These are phyloP conservation scores for Pleurotus cornucopiae DNA, from an alignment of 768 basidiomycete species.

Conservation along the genomic window DNA sequence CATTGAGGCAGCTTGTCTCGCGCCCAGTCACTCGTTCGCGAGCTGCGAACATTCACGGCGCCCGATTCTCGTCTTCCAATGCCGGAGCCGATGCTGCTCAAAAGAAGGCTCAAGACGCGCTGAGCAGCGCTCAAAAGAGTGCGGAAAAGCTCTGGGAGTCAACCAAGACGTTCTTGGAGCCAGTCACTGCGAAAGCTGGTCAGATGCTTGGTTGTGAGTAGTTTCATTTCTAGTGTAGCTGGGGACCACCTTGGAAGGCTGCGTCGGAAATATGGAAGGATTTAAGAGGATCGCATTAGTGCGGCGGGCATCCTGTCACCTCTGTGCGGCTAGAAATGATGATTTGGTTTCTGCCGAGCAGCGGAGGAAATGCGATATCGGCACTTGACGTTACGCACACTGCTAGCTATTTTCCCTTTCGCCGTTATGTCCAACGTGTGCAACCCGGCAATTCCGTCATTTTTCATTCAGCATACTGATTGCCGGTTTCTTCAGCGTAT, in stretches of 20 bases:
- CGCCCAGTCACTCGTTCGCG: conserved; percentile 1
- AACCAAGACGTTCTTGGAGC: conserved; percentile 42
- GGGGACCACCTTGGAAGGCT: no score
- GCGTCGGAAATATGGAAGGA: no score
- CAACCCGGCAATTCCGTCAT: background rate
- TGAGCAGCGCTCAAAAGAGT: conserved; percentile 53
- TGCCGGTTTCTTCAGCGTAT: conserved; percentile 43
- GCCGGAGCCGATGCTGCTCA: conserved; percentile 44
- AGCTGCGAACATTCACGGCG: background rate
- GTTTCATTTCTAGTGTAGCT: background rate
- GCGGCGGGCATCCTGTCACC: no score
- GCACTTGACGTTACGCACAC: no score
- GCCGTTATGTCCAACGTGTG: no score
- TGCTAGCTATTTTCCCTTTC: no score
- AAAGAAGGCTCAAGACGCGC: conserved; percentile 69
- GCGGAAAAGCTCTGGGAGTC: conserved; percentile 50
- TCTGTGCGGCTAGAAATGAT: no score
- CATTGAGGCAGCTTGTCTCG: conserved; percentile 2
- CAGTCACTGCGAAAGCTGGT: conserved; percentile 48
- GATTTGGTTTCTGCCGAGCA: no score
- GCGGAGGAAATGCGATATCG: no score
- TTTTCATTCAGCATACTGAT: background rate
- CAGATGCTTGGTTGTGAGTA: conserved; percentile 45
- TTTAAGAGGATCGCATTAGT: no score
- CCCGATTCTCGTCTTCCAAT: conserved; percentile 39